A percentile compares a stretch with the other conserved stretches of the same genome.
These are phyloP conservation scores for Wickerhamiella dianesei DNA, from an alignment of 805 yeast species.

Conservation along the genomic window DNA sequence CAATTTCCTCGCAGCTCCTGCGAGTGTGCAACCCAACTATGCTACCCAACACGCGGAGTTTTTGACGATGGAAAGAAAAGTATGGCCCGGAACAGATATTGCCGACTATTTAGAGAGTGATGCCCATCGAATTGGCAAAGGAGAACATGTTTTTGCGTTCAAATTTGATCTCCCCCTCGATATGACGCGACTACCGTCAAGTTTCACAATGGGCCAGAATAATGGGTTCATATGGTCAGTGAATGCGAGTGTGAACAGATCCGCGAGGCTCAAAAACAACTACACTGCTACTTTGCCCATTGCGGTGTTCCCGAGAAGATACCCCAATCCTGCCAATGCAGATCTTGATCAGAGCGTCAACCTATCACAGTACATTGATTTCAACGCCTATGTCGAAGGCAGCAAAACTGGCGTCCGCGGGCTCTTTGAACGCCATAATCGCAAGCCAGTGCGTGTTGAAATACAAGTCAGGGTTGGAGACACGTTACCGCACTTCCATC, in stretches of 20 bases:
- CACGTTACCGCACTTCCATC: background rate
- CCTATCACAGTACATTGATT: background rate
- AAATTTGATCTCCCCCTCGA: conserved; percentile 6
- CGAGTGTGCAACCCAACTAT: background rate
- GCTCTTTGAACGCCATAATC: background rate
- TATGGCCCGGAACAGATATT: background rate
- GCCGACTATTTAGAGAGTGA: background rate
- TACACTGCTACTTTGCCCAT: background rate
- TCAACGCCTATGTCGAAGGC: background rate
- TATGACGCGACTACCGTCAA: conserved; percentile 4
- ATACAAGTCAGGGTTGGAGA: background rate
- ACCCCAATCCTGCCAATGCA: background rate
- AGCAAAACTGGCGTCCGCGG: background rate
- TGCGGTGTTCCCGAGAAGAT: background rate
- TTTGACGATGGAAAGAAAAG: background rate
- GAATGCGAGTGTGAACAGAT: conserved; percentile 6
- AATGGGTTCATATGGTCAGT: conserved; percentile 12
- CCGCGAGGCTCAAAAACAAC: conserved; percentile 5
- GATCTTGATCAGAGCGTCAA: background rate
- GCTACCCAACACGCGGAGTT: background rate
- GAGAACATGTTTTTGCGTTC: conserved; percentile 7
- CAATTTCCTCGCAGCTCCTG: background rate
- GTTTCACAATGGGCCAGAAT: conserved; percentile 6
- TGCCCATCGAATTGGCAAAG: conserved; percentile 2
- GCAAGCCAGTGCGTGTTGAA: background rate